Evolutionary conservation across 2,329 filamentous ascomycete genomes (phyloP).

Genomic region (Colletotrichum sp.): DNA sequence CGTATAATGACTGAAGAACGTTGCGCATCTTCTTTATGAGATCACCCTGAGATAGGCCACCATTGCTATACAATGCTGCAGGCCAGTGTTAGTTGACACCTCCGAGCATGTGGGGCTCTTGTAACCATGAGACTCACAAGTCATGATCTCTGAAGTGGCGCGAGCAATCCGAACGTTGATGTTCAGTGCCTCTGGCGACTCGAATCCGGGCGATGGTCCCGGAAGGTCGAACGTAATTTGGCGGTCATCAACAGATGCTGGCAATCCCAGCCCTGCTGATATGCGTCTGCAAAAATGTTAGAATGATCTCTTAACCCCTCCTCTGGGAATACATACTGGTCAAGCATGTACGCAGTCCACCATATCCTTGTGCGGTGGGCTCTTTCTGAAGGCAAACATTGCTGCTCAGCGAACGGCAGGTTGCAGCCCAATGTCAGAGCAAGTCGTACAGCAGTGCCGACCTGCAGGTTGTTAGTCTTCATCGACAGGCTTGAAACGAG

Average conservation of each 20-base stretch:
- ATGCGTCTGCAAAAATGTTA: slow-evolving; percentile 23
- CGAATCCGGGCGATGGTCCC: slow-evolving; percentile 27
- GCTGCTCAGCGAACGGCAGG: slow-evolving; percentile 27
- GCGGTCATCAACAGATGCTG: slow-evolving; percentile 29
- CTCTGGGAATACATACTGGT: slow-evolving; percentile 22
- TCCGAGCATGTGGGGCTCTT: neutral
- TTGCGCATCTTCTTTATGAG: slow-evolving; percentile 29
- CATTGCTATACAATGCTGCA: slow-evolving; percentile 30
- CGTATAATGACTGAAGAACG: slow-evolving; percentile 22
- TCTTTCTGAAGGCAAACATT: slow-evolving; percentile 29
- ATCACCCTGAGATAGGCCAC: slow-evolving; percentile 27
- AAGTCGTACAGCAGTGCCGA: slow-evolving; percentile 29
- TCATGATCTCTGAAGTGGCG: slow-evolving; percentile 31
- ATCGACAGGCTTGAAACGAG: accelerated
- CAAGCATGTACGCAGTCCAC: slow-evolving; percentile 35
- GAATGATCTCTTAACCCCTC: neutral
- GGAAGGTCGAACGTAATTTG: slow-evolving; percentile 31
- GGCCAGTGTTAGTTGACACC: neutral
- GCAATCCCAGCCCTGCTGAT: slow-evolving; percentile 29
- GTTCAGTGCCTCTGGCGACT: slow-evolving; percentile 27
- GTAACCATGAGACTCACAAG: slow-evolving; percentile 19
- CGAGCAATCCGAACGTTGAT: slow-evolving; percentile 31
- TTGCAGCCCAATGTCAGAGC: slow-evolving; percentile 30
- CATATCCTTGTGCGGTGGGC: slow-evolving; percentile 30
- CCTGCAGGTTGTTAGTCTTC: slow-evolving; percentile 6